Evolutionary conservation across 768 basidiomycete species (phyloP).

Genomic region (Boletus tomentosulus): DNA sequence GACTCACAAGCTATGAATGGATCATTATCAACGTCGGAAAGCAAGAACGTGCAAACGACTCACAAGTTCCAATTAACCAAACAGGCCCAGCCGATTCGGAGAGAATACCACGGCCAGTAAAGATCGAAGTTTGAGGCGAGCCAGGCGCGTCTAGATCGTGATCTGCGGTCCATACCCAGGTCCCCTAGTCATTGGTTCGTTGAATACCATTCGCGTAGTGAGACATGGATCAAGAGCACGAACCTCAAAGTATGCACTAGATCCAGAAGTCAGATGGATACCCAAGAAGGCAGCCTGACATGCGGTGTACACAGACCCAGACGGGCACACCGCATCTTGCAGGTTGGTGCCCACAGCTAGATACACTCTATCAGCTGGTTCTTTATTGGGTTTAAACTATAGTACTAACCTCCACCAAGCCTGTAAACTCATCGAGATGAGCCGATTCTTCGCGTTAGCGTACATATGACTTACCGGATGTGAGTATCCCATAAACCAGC

Average conservation of each 20-base stretch:
- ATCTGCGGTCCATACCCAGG: conserved; percentile 81
- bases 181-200: conserved; percentile 39
- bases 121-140: conserved; percentile 49
- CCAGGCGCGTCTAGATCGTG: conserved; percentile 55
- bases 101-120: conserved; percentile 65
- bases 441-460: not conserved
- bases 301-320: conserved; percentile 35
- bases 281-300: conserved; percentile 66
- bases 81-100: conserved; percentile 74
- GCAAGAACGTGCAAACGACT: conserved; percentile 1
- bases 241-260: conserved; percentile 64
- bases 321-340: conserved; percentile 40
- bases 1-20: conserved; percentile 19
- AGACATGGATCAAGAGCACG: not conserved
- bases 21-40: not conserved
- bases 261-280: conserved; percentile 53
- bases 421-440: conserved; percentile 6
- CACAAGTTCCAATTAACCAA: conserved; percentile 70
- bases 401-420: conserved; percentile 25
- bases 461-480: conserved; percentile 24
- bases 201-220: not conserved
- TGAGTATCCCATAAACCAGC: conserved; percentile 52
- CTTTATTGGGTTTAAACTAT: not conserved
- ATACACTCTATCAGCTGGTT: not conserved
- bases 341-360: conserved; percentile 54